Percentiles rank a stretch among this genome's conserved stretches.
Evolutionary conservation across 1,284 basidiomycete genomes (phyloP).

Genomic region (Sporisorium scitamineum): DNA sequence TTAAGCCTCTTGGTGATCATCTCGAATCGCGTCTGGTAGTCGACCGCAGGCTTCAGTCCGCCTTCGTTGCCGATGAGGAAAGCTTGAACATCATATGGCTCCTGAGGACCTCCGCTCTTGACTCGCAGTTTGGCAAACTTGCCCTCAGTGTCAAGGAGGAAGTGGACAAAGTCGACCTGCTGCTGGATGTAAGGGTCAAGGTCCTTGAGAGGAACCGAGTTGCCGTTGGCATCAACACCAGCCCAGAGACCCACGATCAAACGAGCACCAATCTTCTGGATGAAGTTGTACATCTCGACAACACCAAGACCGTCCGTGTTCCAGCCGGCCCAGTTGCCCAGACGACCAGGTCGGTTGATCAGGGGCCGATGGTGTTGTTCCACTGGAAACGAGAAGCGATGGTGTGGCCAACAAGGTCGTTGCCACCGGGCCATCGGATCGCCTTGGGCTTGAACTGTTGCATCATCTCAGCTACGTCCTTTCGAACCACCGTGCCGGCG

Average conservation of each 20-base stretch:
- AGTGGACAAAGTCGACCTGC: conserved; percentile 49
- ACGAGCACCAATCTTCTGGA: conserved; percentile 73
- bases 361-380: conserved; percentile 75
- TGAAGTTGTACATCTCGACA: conserved; percentile 77
- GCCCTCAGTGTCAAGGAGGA: conserved; percentile 46
- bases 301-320: conserved; percentile 73
- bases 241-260: conserved; percentile 80
- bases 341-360: conserved; percentile 72
- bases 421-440: conserved; percentile 78
- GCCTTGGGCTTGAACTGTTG: conserved; percentile 76
- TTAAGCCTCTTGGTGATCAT: conserved; percentile 74
- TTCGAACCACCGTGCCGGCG: conserved; percentile 47
- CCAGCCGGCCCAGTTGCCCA: conserved; percentile 73
- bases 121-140: conserved; percentile 36
- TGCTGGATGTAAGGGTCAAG: conserved; percentile 76
- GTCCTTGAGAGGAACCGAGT: conserved; percentile 72
- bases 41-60: conserved; percentile 57
- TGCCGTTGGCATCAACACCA: conserved; percentile 70
- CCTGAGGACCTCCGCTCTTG: conserved; percentile 47
- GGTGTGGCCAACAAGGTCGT: conserved; percentile 73
- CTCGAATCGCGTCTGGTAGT: conserved; percentile 76
- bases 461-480: conserved; percentile 76
- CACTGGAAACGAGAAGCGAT: conserved; percentile 76
- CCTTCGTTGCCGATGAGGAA: conserved; percentile 75
- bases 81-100: conserved; percentile 75